phyloP scores from a whole-genome alignment of 495 filamentous ascomycete species.

The Aspergillus baeticus region DNA sequence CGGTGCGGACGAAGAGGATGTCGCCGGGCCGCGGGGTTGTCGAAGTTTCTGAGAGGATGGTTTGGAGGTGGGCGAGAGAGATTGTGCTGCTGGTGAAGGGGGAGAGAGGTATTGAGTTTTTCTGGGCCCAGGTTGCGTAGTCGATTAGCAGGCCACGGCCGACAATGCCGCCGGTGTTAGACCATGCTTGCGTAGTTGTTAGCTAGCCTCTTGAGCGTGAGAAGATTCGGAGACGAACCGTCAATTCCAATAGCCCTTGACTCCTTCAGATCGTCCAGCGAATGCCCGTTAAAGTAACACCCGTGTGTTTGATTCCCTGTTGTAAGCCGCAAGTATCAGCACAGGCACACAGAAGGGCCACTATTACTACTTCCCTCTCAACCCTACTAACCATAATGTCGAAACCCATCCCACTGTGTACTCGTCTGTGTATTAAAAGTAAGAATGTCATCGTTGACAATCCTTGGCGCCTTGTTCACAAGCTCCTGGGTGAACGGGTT shows the following conservation, averaged over 20 bases:
- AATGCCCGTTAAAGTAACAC: slow-evolving; percentile 62
- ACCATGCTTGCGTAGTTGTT: slow-evolving; percentile 35
- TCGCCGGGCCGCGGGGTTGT: slow-evolving; percentile 45
- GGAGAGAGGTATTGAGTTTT: slow-evolving; percentile 32
- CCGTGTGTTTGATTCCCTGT: slow-evolving; percentile 50
- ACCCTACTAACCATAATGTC: slow-evolving; percentile 42
- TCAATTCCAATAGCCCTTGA: slow-evolving; percentile 38
- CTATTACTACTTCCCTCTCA: too few species aligned
- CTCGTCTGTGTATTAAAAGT: slow-evolving; percentile 60
- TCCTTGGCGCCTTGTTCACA: slow-evolving; percentile 35
- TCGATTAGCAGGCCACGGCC: slow-evolving; percentile 59
- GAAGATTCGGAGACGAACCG: slow-evolving; percentile 40
- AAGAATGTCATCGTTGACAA: slow-evolving; percentile 59
- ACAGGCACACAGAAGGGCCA: too few species aligned
- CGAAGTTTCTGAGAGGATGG: slow-evolving; percentile 34
- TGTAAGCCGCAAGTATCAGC: neutral
- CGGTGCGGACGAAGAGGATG: slow-evolving; percentile 55
- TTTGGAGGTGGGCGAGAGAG: slow-evolving; percentile 35
- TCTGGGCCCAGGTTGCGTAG: slow-evolving; percentile 51
- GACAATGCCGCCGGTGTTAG: slow-evolving; percentile 48
- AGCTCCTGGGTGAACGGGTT: slow-evolving; percentile 31
- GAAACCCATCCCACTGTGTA: slow-evolving; percentile 57
- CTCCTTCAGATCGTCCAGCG: slow-evolving; percentile 53
- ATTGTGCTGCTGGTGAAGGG: slow-evolving; percentile 43
- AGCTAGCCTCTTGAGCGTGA: too few species aligned